A percentile compares a stretch with the other conserved stretches of the same genome.
Evolutionary conservation across 2,329 filamentous ascomycete genomes (phyloP).

Genomic region (Fusarium armeniacum): DNA sequence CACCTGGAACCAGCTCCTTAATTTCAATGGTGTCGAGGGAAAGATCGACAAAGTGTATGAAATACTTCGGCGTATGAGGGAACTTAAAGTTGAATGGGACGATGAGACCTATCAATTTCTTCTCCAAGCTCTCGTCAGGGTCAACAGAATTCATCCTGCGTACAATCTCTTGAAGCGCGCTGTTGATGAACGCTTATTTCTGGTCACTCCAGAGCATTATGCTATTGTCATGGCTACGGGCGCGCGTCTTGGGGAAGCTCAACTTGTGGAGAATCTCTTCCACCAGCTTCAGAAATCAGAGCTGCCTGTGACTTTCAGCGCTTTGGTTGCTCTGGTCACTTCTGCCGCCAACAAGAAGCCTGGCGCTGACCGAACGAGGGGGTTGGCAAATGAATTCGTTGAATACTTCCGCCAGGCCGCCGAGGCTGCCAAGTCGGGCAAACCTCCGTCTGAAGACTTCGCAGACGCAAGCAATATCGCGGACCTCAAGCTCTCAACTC

Average conservation of each 20-base stretch:
- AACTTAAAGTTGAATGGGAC: constrained; percentile 62
- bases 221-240: constrained; percentile 67
- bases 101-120: constrained; percentile 65
- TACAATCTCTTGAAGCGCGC: constrained; percentile 63
- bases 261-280: constrained; percentile 59
- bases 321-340: constrained; percentile 60
- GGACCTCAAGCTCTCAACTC: constrained; percentile 48
- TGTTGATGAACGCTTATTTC: constrained; percentile 60
- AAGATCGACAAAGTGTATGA: constrained; percentile 64
- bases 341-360: constrained; percentile 48
- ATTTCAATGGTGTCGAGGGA: constrained; percentile 75
- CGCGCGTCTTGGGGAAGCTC: constrained; percentile 60
- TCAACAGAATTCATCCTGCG: constrained; percentile 65
- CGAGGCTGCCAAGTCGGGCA: constrained; percentile 13
- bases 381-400: constrained; percentile 51
- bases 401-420: constrained; percentile 48
- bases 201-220: constrained; percentile 64
- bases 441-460: neutral
- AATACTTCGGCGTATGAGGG: constrained; percentile 64
- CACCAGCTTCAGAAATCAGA: constrained; percentile 60
- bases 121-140: constrained; percentile 63
- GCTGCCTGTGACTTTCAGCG: constrained; percentile 59
- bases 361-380: constrained; percentile 43
- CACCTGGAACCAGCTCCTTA: constrained; percentile 85
- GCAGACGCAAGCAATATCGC: constrained; percentile 37